These are phyloP conservation scores for Cucumis cinereus DNA, from an alignment of 306 rosid species.

Conservation along the genomic window DNA sequence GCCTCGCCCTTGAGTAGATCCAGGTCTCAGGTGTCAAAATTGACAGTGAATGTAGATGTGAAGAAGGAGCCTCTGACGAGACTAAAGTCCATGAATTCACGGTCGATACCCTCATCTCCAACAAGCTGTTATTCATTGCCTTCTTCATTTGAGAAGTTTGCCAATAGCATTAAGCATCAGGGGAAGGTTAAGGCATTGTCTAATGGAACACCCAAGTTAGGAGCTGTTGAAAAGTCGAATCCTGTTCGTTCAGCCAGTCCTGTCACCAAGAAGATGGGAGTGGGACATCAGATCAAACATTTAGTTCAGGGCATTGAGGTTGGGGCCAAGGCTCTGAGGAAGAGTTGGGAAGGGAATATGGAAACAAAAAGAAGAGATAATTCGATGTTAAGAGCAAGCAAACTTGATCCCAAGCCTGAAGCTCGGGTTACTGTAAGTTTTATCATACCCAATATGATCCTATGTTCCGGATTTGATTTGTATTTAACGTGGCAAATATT, in stretches of 20 bases:
- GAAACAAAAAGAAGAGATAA: constrained; percentile 57
- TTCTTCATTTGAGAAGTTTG: constrained; percentile 69
- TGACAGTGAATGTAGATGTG: constrained; percentile 33
- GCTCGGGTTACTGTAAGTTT: constrained; percentile 51
- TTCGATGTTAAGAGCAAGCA: constrained; percentile 42
- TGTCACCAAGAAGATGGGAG: constrained; percentile 24
- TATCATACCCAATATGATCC: not conserved
- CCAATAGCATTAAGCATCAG: constrained; percentile 63
- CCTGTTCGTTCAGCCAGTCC: constrained; percentile 54
- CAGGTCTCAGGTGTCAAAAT: constrained; percentile 38
- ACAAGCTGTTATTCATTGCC: constrained; percentile 85
- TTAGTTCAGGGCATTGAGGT: constrained; percentile 78
- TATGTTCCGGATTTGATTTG: not conserved
- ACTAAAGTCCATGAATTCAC: constrained; percentile 62
- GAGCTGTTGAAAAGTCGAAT: constrained; percentile 36
- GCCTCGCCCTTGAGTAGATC: constrained; percentile 21
- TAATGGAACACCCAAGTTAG: constrained; percentile 29
- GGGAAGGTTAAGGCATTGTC: constrained; percentile 38
- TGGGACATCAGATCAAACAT: constrained; percentile 49
- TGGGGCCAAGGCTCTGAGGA: constrained; percentile 84
- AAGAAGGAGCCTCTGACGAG: constrained; percentile 56
- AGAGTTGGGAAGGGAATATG: constrained; percentile 97
- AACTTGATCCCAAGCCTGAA: constrained; percentile 55
- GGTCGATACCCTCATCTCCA: constrained; percentile 79
- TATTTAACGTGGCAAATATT: constrained; percentile 2